Percentiles rank a stretch among this genome's conserved stretches.
Conservation (phyloP, 768 basidiomycete species). For the Pisolithus orientalis region DNA sequence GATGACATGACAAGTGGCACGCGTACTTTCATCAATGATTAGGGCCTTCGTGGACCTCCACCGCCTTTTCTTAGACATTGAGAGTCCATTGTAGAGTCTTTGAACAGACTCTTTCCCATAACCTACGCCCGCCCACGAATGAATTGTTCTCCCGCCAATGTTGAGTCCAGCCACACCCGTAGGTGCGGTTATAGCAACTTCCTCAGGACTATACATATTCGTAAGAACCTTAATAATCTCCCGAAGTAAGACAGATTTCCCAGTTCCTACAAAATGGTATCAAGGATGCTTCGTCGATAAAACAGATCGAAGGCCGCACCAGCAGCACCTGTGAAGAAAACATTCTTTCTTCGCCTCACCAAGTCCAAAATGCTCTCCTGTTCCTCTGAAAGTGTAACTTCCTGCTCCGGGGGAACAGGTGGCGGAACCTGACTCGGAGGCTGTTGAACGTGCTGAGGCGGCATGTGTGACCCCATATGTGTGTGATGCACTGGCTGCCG, state of each 20-base stretch:
- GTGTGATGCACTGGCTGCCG: neutral
- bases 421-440: constrained; percentile 1
- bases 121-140: constrained; percentile 62
- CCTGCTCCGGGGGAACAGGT: constrained; percentile 4
- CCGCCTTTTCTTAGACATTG: constrained; percentile 21
- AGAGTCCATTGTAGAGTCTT: constrained; percentile 34
- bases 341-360: constrained; percentile 48
- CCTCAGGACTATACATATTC: constrained; percentile 16
- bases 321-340: constrained; percentile 75
- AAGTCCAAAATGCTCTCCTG: constrained; percentile 36
- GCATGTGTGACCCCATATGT: neutral
- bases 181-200: constrained; percentile 58
- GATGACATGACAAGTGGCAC: neutral
- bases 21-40: constrained; percentile 66
- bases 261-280: constrained; percentile 40
- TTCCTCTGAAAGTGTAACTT: constrained; percentile 29
- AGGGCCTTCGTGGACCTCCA: constrained; percentile 52
- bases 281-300: neutral
- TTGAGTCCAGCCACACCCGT: constrained; percentile 64
- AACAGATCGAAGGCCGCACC: constrained; percentile 32
- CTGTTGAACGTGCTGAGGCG: neutral
- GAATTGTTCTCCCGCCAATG: constrained; percentile 63
- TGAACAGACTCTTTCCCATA: constrained; percentile 46
- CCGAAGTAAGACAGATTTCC: constrained; percentile 66
- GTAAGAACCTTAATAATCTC: constrained; percentile 45